Evolutionary conservation across 805 yeast genomes (phyloP).

Genomic region (Schwanniomyces occidentalis): DNA sequence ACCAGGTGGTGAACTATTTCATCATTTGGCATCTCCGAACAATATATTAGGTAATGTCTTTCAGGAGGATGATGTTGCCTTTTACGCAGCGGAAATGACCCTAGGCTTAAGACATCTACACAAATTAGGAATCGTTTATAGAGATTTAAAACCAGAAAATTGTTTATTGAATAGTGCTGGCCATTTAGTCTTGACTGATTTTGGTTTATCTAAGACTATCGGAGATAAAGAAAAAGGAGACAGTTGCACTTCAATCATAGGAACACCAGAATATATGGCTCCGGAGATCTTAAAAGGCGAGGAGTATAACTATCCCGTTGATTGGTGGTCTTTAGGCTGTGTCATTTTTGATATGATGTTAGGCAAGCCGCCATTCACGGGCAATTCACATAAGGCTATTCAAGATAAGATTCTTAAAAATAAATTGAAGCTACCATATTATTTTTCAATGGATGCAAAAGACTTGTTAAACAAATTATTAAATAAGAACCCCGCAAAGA

Average conservation of each 20-base stretch:
- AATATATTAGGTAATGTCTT: constrained; percentile 22
- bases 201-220: constrained; percentile 65
- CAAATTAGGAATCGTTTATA: constrained; percentile 75
- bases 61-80: constrained; percentile 40
- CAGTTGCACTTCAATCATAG: constrained; percentile 59
- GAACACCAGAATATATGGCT: constrained; percentile 86
- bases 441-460: constrained; percentile 76
- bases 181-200: constrained; percentile 80
- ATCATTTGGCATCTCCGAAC: constrained; percentile 48
- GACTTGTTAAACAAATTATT: constrained; percentile 67
- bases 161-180: constrained; percentile 78
- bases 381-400: constrained; percentile 72
- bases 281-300: constrained; percentile 84
- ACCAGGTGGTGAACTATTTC: constrained; percentile 85
- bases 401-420: constrained; percentile 74
- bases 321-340: constrained; percentile 92
- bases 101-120: constrained; percentile 78
- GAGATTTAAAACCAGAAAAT: constrained; percentile 89
- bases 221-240: constrained; percentile 26
- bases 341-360: constrained; percentile 76
- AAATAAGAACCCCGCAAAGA: constrained; percentile 66
- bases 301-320: constrained; percentile 76
- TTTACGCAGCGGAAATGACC: constrained; percentile 67
- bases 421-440: constrained; percentile 68
- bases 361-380: constrained; percentile 88